phyloP scores from a whole-genome alignment of 352 stramenopile genomes.

The Nothophytophthora sp. region DNA sequence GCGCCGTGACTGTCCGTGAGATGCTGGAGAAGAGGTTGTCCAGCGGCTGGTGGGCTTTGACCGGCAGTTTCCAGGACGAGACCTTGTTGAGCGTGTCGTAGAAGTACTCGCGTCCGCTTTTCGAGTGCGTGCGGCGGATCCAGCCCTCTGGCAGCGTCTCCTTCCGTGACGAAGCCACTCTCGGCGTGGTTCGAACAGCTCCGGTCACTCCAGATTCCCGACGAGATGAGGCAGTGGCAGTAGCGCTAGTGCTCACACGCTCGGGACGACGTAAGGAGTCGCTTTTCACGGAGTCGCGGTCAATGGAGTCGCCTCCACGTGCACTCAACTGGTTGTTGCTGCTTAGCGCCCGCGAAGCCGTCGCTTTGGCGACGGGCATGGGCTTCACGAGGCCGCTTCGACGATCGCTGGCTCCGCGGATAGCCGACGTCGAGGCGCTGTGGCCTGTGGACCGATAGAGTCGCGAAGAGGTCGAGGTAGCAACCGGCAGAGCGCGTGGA shows the following conservation, averaged over 20 bases:
- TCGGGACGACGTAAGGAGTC: slow-evolving; percentile 26
- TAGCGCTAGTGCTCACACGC: slow-evolving; percentile 22
- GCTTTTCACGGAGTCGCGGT: slow-evolving; percentile 31
- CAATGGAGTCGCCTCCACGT: slow-evolving; percentile 18
- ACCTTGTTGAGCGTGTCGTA: slow-evolving; percentile 76
- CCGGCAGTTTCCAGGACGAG: slow-evolving; percentile 70
- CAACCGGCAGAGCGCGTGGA: slow-evolving; percentile 23
- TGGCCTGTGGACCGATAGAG: slow-evolving; percentile 30
- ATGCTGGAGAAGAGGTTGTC: slow-evolving; percentile 58
- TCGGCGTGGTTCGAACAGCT: slow-evolving; percentile 13
- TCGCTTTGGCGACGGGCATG: slow-evolving; percentile 14
- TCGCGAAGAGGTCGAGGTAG: slow-evolving; percentile 29
- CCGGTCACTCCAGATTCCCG: slow-evolving; percentile 9
- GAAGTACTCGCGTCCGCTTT: slow-evolving; percentile 73
- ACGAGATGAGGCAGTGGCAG: slow-evolving; percentile 17
- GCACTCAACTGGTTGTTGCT: slow-evolving; percentile 33
- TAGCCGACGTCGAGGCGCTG: slow-evolving; percentile 39
- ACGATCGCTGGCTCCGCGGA: slow-evolving; percentile 13
- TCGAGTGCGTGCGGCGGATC: slow-evolving; percentile 73
- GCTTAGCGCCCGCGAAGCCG: too few relatives aligned
- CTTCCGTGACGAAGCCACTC: slow-evolving; percentile 35
- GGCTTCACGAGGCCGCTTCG: slow-evolving; percentile 20
- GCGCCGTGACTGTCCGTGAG: slow-evolving; percentile 8
- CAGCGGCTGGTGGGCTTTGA: slow-evolving; percentile 44
- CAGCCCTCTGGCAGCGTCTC: slow-evolving; percentile 65